Conservation (phyloP, 768 basidiomycete species). For the Crucibulum laeve region DNA sequence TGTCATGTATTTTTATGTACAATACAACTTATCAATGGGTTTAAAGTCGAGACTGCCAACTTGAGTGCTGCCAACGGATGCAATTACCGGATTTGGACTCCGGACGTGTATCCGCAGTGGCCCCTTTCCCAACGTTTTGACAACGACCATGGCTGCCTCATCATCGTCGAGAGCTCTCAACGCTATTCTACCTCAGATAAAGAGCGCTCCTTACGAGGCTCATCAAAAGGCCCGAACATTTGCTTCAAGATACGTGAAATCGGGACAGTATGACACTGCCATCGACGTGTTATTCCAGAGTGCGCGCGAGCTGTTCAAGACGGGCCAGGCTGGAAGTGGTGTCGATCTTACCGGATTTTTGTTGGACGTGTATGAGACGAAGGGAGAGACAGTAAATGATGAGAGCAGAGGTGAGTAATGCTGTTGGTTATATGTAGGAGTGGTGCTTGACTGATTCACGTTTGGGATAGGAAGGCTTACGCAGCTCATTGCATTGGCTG, state of each 20-base stretch:
- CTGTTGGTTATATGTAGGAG: background rate
- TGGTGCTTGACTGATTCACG: conserved; percentile 10
- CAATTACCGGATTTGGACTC: background rate
- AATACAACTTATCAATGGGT: no score
- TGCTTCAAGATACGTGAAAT: conserved; percentile 81
- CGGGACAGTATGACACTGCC: conserved; percentile 77
- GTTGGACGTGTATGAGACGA: conserved; percentile 78
- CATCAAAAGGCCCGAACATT: conserved; percentile 98
- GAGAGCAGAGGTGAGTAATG: conserved; percentile 72
- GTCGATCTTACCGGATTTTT: conserved; percentile 79
- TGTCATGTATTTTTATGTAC: no score
- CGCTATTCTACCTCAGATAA: conserved; percentile 72
- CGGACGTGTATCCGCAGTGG: background rate
- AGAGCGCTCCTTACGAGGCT: conserved; percentile 81
- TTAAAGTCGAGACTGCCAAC: no score
- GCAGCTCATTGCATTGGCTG: conserved; percentile 86
- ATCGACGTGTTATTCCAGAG: conserved; percentile 92
- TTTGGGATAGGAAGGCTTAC: conserved; percentile 69
- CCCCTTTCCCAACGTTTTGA: background rate
- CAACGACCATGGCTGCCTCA: conserved; percentile 15
- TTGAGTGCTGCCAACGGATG: no score
- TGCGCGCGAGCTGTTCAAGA: conserved; percentile 83
- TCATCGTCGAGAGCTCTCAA: conserved; percentile 65
- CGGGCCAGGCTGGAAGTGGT: conserved; percentile 85
- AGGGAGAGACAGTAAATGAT: conserved; percentile 67